These are phyloP conservation scores for Phascolomyces articulosus DNA, from an alignment of 371 early-diverging fungal species.

Conservation along the genomic window DNA sequence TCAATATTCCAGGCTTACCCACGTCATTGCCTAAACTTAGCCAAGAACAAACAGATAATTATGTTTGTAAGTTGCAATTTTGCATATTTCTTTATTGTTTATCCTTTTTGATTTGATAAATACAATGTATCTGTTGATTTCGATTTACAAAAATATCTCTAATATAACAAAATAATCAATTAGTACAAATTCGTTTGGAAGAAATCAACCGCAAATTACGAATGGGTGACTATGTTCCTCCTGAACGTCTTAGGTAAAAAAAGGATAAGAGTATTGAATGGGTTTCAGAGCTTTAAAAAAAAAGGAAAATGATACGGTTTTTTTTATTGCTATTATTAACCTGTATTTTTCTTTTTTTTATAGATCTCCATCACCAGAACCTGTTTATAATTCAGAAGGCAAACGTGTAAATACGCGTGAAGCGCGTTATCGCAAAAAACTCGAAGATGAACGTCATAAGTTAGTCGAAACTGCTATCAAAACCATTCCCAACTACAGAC, in stretches of 20 bases:
- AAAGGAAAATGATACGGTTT: not conserved
- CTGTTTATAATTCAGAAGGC: slow-evolving; percentile 89
- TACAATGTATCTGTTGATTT: too few species aligned
- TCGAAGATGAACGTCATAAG: slow-evolving; percentile 93
- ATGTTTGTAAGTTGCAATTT: slow-evolving; percentile 65
- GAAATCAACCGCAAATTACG: slow-evolving; percentile 86
- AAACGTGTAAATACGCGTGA: slow-evolving; percentile 96
- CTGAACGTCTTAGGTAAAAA: slow-evolving; percentile 66
- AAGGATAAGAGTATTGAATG: not conserved
- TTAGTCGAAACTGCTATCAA: slow-evolving; percentile 83
- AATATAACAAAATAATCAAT: not conserved
- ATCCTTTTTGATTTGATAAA: not conserved
- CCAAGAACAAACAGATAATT: slow-evolving; percentile 82
- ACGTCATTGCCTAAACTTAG: slow-evolving; percentile 81
- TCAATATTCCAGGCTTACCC: slow-evolving; percentile 79
- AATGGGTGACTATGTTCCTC: slow-evolving; percentile 82
- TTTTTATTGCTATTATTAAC: not conserved
- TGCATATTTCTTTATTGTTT: not conserved
- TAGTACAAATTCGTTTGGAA: slow-evolving; percentile 86
- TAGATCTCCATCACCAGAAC: slow-evolving; percentile 94
- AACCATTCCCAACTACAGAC: slow-evolving; percentile 80
- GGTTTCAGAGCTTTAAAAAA: too few species aligned
- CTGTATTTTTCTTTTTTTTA: not conserved
- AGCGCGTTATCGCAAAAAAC: slow-evolving; percentile 84
- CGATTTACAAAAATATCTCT: too few species aligned